Evolutionary conservation across 768 basidiomycete species (phyloP), one percentile per base, ranked within the genome.

Genomic region (Serpula lacrymans): DNA sequence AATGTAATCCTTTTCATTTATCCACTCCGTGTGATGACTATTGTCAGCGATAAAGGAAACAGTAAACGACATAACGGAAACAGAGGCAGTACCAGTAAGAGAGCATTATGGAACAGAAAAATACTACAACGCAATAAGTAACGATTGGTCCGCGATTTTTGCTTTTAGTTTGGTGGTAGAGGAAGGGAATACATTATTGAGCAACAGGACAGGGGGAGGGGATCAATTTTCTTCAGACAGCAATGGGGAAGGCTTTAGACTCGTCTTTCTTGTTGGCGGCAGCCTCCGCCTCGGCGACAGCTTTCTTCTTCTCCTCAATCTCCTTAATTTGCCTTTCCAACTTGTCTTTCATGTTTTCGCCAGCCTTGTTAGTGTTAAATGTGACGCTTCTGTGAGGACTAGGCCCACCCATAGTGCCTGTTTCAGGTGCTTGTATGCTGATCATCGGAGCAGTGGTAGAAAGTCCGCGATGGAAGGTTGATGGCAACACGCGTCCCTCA

Each of bases 391-490:
- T 75, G 57, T 89, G 74, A 14, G 72, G 80, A 52, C 86, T 87
- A 12, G 73, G 52, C 5, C 67, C 75, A 17, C 77, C 73, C 63
- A 85, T 83, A 14, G 79, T 74, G 14, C 84, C 85, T 2, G 82
- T 65, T 60, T 79, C 82, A 6, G 84, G 83, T 1, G 71, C 72
- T 5, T 68, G 57, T 1, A 87, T 77, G 38, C 55, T 84, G 28
- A 84, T 79, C 47, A 85, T 49, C 6, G 83, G 81, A 0, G 77
- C 74, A 20, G 64, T 71, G 3, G 75, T 68, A 12, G 78, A 72
- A 20, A 91, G 60, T 0, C 88, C 88, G 16, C 87, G 82, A 55
- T 91, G 86, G 74, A 92, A 92, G 10, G 80, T 68, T 3, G 79
- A 71, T 3, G 89, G 88, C 6, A 90, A 71, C 17, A 87, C 84